A percentile compares a stretch with the other conserved stretches of the same genome.
phyloP scores from a whole-genome alignment of 371 early-diverging fungal species.

The Apophysomyces sp. region DNA sequence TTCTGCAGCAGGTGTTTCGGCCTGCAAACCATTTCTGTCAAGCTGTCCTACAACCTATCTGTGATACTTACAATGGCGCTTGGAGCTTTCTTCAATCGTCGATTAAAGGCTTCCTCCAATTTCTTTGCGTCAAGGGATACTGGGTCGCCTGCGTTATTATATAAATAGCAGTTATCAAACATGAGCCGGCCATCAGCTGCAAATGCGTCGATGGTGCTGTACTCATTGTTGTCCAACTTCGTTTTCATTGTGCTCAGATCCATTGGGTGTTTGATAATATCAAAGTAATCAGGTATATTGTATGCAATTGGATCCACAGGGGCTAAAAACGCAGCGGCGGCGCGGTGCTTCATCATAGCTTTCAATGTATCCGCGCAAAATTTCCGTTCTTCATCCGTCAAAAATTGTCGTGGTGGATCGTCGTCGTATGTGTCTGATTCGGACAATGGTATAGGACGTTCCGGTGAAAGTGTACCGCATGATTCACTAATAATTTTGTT shows the following conservation, averaged over 20 bases:
- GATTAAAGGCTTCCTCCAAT: conserved; percentile 60
- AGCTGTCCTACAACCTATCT: neutral
- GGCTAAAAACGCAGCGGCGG: conserved; percentile 73
- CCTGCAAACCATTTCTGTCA: neutral
- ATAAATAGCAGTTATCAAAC: conserved; percentile 59
- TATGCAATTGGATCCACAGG: conserved; percentile 51
- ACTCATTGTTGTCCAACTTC: conserved; percentile 56
- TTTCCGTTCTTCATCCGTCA: neutral
- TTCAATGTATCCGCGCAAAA: conserved; percentile 42
- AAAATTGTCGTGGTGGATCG: neutral
- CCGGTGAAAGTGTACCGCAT: neutral
- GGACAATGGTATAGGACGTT: neutral
- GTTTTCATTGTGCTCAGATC: conserved; percentile 91
- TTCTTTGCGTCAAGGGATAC: conserved; percentile 66
- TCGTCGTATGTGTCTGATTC: neutral
- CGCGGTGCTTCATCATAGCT: conserved; percentile 62
- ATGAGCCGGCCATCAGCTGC: conserved; percentile 46
- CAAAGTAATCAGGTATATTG: conserved; percentile 69
- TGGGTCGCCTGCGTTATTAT: conserved; percentile 78
- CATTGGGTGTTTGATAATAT: conserved; percentile 95
- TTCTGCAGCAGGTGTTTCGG: neutral
- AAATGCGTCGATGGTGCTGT: conserved; percentile 44
- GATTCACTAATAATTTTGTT: neutral
- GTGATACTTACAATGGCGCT: conserved; percentile 7
- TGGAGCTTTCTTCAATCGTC: conserved; percentile 37